Evolutionary conservation across 2,329 filamentous ascomycete genomes (phyloP).

Genomic region (Alternaria sp.): DNA sequence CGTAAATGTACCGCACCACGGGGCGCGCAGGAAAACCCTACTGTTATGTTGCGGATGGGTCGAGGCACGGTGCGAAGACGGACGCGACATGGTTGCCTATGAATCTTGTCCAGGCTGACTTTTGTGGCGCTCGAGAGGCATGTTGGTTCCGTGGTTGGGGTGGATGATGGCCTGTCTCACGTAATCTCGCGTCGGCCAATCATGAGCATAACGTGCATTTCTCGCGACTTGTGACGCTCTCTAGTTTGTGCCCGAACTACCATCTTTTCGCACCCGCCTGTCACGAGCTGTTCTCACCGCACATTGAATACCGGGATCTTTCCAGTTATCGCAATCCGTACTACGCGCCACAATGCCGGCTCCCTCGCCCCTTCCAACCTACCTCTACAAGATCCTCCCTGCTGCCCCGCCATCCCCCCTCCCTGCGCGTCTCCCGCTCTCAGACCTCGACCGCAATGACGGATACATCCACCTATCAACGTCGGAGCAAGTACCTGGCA

Average conservation of each 20-base stretch:
- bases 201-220: conserved; percentile 6
- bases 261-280: neutral
- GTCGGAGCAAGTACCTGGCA: conserved; percentile 54
- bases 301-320: neutral
- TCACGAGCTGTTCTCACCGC: neutral
- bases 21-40: neutral
- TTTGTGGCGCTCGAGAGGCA: conserved; percentile 13
- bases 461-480: conserved; percentile 69
- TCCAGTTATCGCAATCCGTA: neutral
- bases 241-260: neutral
- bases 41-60: neutral
- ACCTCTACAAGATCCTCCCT: conserved; percentile 67
- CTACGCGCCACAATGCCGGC: conserved; percentile 33
- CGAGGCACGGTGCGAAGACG: neutral
- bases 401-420: conserved; percentile 60
- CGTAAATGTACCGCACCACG: neutral
- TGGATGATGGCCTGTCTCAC: conserved; percentile 14
- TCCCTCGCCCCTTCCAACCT: conserved; percentile 40
- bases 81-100: neutral
- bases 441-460: conserved; percentile 65
- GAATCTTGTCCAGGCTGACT: conserved; percentile 1
- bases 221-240: neutral
- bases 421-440: conserved; percentile 62
- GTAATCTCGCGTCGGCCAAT: conserved; percentile 18
- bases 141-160: conserved; percentile 4